These are phyloP conservation scores for Magnaporthiopsis poae DNA, from an alignment of 2,329 filamentous ascomycete genomes.

Conservation along the genomic window DNA sequence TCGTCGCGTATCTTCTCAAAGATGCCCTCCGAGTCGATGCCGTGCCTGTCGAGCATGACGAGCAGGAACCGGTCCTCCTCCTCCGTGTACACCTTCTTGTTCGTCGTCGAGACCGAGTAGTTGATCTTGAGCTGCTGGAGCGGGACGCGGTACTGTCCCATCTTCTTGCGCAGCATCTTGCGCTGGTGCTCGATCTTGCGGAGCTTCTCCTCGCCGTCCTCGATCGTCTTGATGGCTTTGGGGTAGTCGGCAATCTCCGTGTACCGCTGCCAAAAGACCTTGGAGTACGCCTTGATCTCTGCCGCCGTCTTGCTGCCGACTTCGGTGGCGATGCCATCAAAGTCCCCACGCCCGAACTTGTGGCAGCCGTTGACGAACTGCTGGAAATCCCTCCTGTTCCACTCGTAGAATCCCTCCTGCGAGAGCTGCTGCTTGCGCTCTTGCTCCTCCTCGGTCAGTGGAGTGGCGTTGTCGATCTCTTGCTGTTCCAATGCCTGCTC, in stretches of 20 bases:
- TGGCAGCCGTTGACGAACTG: constrained; percentile 94
- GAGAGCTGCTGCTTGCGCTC: constrained; percentile 76
- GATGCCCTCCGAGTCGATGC: constrained; percentile 80
- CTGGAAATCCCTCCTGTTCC: constrained; percentile 96
- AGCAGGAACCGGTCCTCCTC: constrained; percentile 94
- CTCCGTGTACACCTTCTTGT: constrained; percentile 99
- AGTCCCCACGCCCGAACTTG: constrained; percentile 81
- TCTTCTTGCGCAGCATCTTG: constrained; percentile 88
- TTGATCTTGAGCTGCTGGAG: constrained; percentile 97
- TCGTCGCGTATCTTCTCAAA: constrained; percentile 96
- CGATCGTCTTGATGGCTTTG: constrained; percentile 81
- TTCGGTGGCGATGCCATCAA: constrained; percentile 74
- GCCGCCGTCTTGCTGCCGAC: constrained; percentile 79
- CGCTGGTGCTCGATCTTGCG: constrained; percentile 85
- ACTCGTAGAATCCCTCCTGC: constrained; percentile 77
- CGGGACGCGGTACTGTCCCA: constrained; percentile 91
- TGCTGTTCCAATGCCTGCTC: constrained; percentile 80
- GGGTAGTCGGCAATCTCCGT: constrained; percentile 79
- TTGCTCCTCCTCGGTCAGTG: constrained; percentile 80
- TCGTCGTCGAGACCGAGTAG: constrained; percentile 96
- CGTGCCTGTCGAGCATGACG: constrained; percentile 83
- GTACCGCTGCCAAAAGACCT: constrained; percentile 94
- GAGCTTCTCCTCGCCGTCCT: constrained; percentile 83
- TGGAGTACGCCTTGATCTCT: constrained; percentile 83
- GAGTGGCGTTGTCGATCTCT: constrained; percentile 83